Evolutionary conservation across 257 asterid species (phyloP).

Genomic region (Catharanthus roseus): DNA sequence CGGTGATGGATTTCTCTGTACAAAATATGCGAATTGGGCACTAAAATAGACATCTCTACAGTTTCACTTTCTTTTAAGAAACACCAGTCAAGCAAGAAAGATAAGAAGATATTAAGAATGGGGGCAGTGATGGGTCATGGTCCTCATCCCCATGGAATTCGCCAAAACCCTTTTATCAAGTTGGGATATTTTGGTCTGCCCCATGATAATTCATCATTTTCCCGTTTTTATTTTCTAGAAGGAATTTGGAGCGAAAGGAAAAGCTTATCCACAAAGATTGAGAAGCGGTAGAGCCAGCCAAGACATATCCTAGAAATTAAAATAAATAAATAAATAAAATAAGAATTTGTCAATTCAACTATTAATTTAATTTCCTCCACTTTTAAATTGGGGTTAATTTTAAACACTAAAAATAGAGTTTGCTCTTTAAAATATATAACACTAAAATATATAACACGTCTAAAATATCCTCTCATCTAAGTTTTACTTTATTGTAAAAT

Average conservation of each 20-base stretch:
- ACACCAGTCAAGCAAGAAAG: not conserved
- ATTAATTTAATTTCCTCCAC: too few relatives aligned
- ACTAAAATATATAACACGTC: too few relatives aligned
- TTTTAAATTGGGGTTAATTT: too few relatives aligned
- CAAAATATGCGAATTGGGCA: slow-evolving; percentile 58
- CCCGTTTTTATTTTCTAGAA: not conserved
- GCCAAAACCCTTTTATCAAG: not conserved
- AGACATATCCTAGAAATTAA: too few relatives aligned
- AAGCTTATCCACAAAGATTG: not conserved
- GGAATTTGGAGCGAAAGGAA: not conserved
- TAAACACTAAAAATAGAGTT: too few relatives aligned
- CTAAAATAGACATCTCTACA: slow-evolving; percentile 57
- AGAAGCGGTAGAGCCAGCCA: too few relatives aligned
- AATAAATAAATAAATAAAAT: too few relatives aligned
- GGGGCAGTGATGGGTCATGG: not conserved
- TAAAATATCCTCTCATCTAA: too few relatives aligned
- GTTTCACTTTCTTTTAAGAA: not conserved
- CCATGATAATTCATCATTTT: not conserved
- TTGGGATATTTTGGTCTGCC: not conserved
- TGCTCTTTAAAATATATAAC: too few relatives aligned
- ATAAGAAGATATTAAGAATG: not conserved
- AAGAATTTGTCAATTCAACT: too few relatives aligned
- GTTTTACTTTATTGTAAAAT: too few relatives aligned
- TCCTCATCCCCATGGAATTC: not conserved
- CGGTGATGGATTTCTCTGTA: slow-evolving; percentile 47